phyloP scores from a whole-genome alignment of 768 basidiomycete species.

The Cystofilobasidium macerans region DNA sequence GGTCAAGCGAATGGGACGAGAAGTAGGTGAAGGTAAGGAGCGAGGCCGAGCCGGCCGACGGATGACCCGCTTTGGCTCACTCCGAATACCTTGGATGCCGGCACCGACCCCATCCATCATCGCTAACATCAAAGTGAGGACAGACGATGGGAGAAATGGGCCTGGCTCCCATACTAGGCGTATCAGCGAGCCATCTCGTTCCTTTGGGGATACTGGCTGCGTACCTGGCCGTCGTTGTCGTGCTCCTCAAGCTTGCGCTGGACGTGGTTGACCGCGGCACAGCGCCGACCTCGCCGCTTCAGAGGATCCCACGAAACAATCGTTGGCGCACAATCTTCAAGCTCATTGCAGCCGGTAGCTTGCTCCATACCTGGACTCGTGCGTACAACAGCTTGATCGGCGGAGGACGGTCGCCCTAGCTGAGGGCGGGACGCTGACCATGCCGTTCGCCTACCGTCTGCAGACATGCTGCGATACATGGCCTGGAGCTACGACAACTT shows the following conservation, averaged over 20 bases:
- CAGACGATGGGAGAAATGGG: background rate
- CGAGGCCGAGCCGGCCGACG: no score
- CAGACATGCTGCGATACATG: constrained; percentile 47
- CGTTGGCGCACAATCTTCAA: constrained; percentile 29
- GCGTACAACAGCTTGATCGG: constrained; percentile 29
- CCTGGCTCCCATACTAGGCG: background rate
- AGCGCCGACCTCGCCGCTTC: constrained; percentile 15
- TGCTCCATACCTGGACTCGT: constrained; percentile 47
- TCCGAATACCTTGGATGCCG: no score
- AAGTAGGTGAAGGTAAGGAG: no score
- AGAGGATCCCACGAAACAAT: no score
- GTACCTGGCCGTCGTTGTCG: constrained; percentile 38
- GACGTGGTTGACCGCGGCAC: constrained; percentile 33
- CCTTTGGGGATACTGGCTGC: constrained; percentile 33
- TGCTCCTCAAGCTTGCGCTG: constrained; percentile 29
- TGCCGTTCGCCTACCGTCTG: background rate
- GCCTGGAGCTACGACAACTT: constrained; percentile 50
- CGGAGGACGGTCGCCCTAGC: no score
- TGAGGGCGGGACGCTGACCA: background rate
- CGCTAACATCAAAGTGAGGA: no score
- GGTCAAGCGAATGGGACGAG: no score
- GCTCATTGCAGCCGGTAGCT: constrained; percentile 39
- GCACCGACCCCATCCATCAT: no score
- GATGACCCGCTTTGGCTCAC: no score
- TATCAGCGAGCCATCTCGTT: background rate